A percentile compares a stretch with the other conserved stretches of the same genome.
Evolutionary conservation across 495 filamentous ascomycete species (phyloP).

Genomic region (Talaromyces stipitatus): DNA sequence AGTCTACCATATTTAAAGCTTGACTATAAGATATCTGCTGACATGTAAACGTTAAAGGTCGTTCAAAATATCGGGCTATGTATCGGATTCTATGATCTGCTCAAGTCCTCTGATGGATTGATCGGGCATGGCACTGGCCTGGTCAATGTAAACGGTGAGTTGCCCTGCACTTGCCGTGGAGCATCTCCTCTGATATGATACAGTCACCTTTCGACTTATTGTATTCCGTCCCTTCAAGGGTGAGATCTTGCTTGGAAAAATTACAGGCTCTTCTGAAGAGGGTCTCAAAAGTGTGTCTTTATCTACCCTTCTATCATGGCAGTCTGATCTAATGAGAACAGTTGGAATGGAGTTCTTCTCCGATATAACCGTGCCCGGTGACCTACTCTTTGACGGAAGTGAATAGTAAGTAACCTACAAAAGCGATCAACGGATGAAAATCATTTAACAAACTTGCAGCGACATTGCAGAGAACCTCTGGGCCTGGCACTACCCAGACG

Average conservation of each 20-base stretch:
- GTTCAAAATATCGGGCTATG: slow-evolving; percentile 83
- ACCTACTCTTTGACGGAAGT: slow-evolving; percentile 61
- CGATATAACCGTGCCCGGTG: slow-evolving; percentile 72
- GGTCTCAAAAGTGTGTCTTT: slow-evolving; percentile 66
- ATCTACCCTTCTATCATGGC: not conserved
- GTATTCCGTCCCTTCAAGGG: slow-evolving; percentile 92
- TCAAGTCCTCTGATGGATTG: slow-evolving; percentile 80
- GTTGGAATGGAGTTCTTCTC: slow-evolving; percentile 85
- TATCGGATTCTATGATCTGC: slow-evolving; percentile 81
- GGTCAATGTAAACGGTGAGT: slow-evolving; percentile 81
- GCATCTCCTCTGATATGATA: not conserved
- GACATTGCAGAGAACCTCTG: slow-evolving; percentile 67
- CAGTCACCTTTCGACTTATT: slow-evolving; percentile 87
- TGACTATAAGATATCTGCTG: not conserved
- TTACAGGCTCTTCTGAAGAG: slow-evolving; percentile 56
- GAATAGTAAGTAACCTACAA: slow-evolving; percentile 53
- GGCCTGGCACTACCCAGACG: slow-evolving; percentile 70
- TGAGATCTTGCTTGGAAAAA: slow-evolving; percentile 78
- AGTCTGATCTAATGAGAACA: slow-evolving; percentile 18
- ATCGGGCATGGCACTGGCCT: slow-evolving; percentile 85
- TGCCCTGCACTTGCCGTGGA: not conserved
- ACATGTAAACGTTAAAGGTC: slow-evolving; percentile 26
- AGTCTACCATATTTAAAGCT: slow-evolving; percentile 8
- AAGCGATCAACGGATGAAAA: not conserved
- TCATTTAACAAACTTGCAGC: slow-evolving; percentile 36